Percentiles rank a stretch among this genome's conserved stretches.
Evolutionary conservation across 1,284 basidiomycete species (phyloP).

Genomic region (Sutorius eximius): DNA sequence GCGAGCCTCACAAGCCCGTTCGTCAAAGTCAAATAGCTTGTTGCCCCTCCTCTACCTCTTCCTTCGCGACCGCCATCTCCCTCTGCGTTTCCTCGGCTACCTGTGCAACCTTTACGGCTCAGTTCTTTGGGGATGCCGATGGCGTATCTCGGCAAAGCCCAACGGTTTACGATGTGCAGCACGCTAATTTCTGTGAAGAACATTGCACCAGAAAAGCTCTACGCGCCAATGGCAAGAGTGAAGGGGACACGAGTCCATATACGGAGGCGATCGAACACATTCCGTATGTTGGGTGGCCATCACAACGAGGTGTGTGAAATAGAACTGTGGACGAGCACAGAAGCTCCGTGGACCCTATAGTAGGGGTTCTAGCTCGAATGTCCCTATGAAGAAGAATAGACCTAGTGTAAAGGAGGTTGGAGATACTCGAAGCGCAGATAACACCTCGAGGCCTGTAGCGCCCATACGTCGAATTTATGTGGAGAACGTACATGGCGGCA

Average conservation of each 20-base stretch:
- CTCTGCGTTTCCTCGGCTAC: too few relatives aligned
- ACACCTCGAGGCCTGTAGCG: neutral
- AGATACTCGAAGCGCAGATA: neutral
- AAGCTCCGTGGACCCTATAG: too few relatives aligned
- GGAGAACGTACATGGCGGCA: neutral
- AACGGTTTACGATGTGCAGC: neutral
- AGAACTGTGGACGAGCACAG: neutral
- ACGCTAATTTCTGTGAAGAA: neutral
- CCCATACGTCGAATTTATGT: neutral
- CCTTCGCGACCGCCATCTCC: neutral
- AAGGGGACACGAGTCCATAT: neutral
- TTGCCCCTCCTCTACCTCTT: conserved; percentile 14
- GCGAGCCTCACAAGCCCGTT: too few relatives aligned
- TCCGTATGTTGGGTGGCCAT: neutral
- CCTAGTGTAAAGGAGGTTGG: neutral
- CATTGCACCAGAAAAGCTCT: neutral
- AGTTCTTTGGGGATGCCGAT: too few relatives aligned
- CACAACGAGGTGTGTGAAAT: neutral
- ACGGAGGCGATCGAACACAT: neutral
- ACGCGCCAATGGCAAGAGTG: neutral
- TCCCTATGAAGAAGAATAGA: neutral
- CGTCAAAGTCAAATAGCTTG: neutral
- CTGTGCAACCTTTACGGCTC: too few relatives aligned
- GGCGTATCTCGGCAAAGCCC: neutral
- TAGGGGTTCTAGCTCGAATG: neutral